Evolutionary conservation across 345 rosid species (phyloP).

Genomic region (Euphorbia tirucalli): DNA sequence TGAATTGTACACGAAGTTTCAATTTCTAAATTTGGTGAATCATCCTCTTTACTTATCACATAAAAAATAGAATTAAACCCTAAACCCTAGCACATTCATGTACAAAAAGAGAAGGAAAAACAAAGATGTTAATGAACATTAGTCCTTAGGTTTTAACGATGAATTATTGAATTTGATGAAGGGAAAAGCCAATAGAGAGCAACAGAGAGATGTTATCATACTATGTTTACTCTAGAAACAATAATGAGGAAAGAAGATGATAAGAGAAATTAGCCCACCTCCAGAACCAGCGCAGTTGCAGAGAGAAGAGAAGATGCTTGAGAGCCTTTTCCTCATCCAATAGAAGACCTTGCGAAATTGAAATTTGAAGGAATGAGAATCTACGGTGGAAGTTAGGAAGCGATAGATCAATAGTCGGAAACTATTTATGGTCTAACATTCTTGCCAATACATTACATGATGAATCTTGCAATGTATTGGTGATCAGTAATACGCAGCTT

Average conservation of each 20-base stretch:
- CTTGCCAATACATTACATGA: too few species aligned
- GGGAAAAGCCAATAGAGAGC: neutral
- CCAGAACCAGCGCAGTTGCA: slow-evolving; percentile 19
- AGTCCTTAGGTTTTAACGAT: neutral
- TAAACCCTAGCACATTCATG: too few species aligned
- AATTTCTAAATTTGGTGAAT: neutral
- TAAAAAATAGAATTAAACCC: neutral
- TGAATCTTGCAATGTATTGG: too few species aligned
- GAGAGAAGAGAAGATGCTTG: slow-evolving; percentile 38
- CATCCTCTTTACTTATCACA: neutral
- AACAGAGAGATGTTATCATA: too few species aligned
- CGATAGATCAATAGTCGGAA: neutral
- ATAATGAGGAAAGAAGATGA: neutral
- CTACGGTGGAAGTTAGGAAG: neutral
- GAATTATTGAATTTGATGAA: neutral
- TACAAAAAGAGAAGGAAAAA: neutral
- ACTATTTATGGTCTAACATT: slow-evolving; percentile 10
- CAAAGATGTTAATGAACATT: neutral
- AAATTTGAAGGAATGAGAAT: neutral
- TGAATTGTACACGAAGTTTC: too few species aligned
- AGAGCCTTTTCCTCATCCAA: slow-evolving; percentile 41
- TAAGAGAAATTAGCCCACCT: slow-evolving; percentile 13
- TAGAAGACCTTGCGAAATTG: neutral
- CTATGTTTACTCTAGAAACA: neutral
- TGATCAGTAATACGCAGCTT: too few species aligned